Evolutionary conservation across 257 asterid genomes (phyloP), one percentile per base, ranked within the genome.

Genomic region (Agastache rugosa): DNA sequence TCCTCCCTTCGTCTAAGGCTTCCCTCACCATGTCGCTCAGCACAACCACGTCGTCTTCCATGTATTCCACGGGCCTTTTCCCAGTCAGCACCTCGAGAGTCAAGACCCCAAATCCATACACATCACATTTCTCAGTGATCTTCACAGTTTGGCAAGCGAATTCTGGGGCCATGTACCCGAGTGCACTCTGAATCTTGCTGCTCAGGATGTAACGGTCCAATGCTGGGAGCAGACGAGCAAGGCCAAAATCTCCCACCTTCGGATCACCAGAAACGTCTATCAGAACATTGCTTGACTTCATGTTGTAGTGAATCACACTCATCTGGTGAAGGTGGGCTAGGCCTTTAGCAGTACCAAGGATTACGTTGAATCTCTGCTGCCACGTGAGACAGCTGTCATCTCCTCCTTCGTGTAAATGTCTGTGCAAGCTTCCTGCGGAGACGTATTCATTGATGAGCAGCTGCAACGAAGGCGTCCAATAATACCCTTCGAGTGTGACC

Each of bases 81-180:
- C 97, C 97, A 0, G 91, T 91, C 44, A 89, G 67, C 56, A 88
- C 79, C 85, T 91, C 97, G 0, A 91, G 86, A 4, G 59, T 78
- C 89, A 91, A 72, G 31, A 89, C 86, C 48, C 97, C 97, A 59
- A 89, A 91, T 64, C 96, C 97, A 37, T 91, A 91, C 5, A 91
- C 92, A 75, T 91, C 97, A 54, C 96, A 91, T 76, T 91, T 91
- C 69, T 91, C 96, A 5, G 96, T 89, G 71, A 91, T 91, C 77
- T 88, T 91, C 65, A 91, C 96, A 0, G 92, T 89, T 34, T 89
- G 91, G 72, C 97, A 91, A 2, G 94, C 94, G 15, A 89, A 91
- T 75, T 91, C 97, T 2, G 97, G 97, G 37, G 94, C 97, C 93
- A 89, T 88, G 79, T 91, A 89, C 55, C 97, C 97, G 4, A 91